Percentiles rank a stretch among this genome's conserved stretches.
Conservation (phyloP, 1,284 basidiomycete species). For the Heterobasidion occidentale region DNA sequence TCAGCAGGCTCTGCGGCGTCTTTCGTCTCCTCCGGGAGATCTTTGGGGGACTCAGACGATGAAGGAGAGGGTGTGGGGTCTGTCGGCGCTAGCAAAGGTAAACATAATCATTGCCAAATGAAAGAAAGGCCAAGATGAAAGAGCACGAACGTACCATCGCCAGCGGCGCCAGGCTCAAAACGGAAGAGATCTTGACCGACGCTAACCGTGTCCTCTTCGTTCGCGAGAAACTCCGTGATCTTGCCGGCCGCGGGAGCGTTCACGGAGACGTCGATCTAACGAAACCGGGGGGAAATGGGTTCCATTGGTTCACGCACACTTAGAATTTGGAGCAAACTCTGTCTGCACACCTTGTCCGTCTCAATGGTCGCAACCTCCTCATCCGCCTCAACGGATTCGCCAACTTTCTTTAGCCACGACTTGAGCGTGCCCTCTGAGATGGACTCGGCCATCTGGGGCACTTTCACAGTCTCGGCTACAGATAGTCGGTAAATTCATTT, state of each 20-base stretch:
- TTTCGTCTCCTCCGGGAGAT: conserved; percentile 29
- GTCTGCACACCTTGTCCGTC: conserved; percentile 86
- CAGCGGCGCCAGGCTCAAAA: conserved; percentile 80
- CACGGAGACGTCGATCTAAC: conserved; percentile 93
- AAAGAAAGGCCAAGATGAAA: not conserved
- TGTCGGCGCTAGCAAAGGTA: conserved; percentile 7
- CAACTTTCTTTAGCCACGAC: conserved; percentile 91
- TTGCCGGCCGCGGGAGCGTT: conserved; percentile 89
- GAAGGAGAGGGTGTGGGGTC: conserved; percentile 15
- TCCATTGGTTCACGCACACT: not conserved
- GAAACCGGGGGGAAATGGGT: not conserved
- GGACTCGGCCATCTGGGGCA: conserved; percentile 98
- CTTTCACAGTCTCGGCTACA: conserved; percentile 84
- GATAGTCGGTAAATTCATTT: not conserved
- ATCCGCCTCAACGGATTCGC: conserved; percentile 85
- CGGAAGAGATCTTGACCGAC: conserved; percentile 95
- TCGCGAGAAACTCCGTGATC: conserved; percentile 81
- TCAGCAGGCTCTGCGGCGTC: conserved; percentile 39
- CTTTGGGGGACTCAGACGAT: conserved; percentile 20
- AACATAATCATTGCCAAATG: not conserved
- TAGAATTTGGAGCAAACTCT: not conserved
- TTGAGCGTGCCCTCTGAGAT: conserved; percentile 98
- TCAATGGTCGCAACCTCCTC: conserved; percentile 98
- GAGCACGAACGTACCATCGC: conserved; percentile 30
- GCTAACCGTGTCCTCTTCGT: conserved; percentile 90